Evolutionary conservation across 163 green algal species (phyloP).

Genomic region (Chlamydomonas reinhardtii): DNA sequence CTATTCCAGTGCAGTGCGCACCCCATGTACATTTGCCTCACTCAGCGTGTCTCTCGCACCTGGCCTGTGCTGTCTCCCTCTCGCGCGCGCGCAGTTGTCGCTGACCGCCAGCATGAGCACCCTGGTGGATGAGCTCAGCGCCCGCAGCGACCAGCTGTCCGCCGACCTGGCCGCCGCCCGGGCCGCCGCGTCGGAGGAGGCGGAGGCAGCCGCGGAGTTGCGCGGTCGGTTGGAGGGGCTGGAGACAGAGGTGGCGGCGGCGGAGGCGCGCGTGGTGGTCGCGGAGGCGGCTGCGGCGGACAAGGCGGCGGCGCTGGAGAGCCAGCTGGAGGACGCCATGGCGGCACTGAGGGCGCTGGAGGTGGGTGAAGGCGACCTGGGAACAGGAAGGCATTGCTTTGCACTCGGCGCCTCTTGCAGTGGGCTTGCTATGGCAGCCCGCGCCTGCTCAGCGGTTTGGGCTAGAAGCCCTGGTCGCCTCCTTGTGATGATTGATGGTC

Average conservation of each 20-base stretch:
- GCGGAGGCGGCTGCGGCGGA: slow-evolving; percentile 6
- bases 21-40: no score
- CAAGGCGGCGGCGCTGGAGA: slow-evolving; percentile 10
- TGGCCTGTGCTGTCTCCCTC: no score
- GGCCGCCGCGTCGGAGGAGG: neutral
- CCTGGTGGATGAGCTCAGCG: slow-evolving; percentile 17
- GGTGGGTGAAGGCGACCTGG: neutral
- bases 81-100: neutral
- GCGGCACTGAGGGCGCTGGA: slow-evolving; percentile 28
- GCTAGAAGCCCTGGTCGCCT: no score
- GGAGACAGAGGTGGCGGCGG: slow-evolving; percentile 4
- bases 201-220: neutral
- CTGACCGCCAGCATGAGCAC: slow-evolving; percentile 4
- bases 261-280: neutral
- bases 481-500: no score
- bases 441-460: no score
- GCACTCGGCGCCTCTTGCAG: no score
- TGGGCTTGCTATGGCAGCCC: no score
- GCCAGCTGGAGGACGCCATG: slow-evolving; percentile 47
- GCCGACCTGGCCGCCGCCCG: slow-evolving; percentile 3
- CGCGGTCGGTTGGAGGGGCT: neutral
- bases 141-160: slow-evolving; percentile 17
- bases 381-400: no score
- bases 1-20: no score
- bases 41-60: no score